phyloP scores from a whole-genome alignment of 371 early-diverging fungal genomes.

The Catenaria anguillulae region DNA sequence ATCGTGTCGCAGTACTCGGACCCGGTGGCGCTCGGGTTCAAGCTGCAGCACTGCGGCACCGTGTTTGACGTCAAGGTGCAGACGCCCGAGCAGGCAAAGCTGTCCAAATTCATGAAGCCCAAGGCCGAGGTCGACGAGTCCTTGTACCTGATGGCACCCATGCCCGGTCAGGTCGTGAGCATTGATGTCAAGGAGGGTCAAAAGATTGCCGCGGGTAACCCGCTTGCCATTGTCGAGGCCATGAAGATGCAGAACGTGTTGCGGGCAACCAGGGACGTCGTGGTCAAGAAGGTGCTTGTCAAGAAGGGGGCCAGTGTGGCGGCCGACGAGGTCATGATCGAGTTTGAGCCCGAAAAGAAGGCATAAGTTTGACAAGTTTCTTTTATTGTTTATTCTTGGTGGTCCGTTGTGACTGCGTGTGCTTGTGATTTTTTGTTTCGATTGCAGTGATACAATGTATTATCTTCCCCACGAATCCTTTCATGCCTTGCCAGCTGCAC shows the following conservation, averaged over 20 bases:
- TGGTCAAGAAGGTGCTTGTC: slow-evolving; percentile 61
- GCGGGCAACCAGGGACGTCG: slow-evolving; percentile 59
- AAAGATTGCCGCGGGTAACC: slow-evolving; percentile 63
- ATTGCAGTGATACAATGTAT: too few species aligned
- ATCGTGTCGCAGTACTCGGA: slow-evolving; percentile 68
- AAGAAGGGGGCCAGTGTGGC: slow-evolving; percentile 56
- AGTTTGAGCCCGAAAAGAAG: slow-evolving; percentile 33
- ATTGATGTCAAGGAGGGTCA: slow-evolving; percentile 74
- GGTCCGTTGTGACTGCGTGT: too few species aligned
- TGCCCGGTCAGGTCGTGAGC: slow-evolving; percentile 83
- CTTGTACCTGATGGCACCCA: slow-evolving; percentile 64
- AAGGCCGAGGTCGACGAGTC: slow-evolving; percentile 54
- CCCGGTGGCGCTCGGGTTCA: slow-evolving; percentile 51
- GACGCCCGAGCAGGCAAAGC: slow-evolving; percentile 39
- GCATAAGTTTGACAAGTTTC: background rate
- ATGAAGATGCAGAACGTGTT: slow-evolving; percentile 98
- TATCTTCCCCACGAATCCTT: too few species aligned
- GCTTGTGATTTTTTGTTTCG: too few species aligned
- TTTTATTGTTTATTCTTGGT: too few species aligned
- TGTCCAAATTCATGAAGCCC: slow-evolving; percentile 56
- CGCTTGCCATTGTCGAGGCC: slow-evolving; percentile 84
- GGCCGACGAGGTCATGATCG: slow-evolving; percentile 72
- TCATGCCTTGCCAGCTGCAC: too few species aligned
- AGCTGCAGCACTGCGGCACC: slow-evolving; percentile 67
- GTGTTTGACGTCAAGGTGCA: slow-evolving; percentile 60